phyloP scores from a whole-genome alignment of 495 filamentous ascomycete species.

The Thozetella sp. region DNA sequence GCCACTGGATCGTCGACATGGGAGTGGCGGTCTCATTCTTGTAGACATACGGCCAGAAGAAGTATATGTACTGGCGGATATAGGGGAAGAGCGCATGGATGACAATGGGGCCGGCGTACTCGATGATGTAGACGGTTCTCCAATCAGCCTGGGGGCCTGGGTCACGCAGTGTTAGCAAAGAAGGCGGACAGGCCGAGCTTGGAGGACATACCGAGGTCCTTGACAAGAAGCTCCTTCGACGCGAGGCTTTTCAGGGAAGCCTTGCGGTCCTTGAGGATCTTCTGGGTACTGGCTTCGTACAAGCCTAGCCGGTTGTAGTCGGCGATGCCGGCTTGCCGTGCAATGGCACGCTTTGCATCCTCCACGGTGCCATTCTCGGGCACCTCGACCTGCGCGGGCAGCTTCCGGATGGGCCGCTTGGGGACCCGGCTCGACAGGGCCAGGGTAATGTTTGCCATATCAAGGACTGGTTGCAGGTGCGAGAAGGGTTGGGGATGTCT shows the following conservation, averaged over 20 bases:
- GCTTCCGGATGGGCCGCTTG: conserved; percentile 67
- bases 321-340: conserved; percentile 38
- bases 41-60: conserved; percentile 52
- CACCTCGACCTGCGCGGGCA: conserved; percentile 69
- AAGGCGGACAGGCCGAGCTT: neutral
- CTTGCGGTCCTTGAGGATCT: conserved; percentile 58
- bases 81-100: conserved; percentile 73
- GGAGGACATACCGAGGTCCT: conserved; percentile 78
- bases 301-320: conserved; percentile 69
- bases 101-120: conserved; percentile 93
- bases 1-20: conserved; percentile 65
- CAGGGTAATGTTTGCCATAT: conserved; percentile 36
- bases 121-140: conserved; percentile 91
- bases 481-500: neutral
- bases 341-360: conserved; percentile 52
- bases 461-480: neutral
- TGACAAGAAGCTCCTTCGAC: conserved; percentile 80
- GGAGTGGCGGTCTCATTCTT: conserved; percentile 34
- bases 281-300: conserved; percentile 69
- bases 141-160: conserved; percentile 89
- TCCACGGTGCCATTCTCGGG: conserved; percentile 60
- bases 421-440: conserved; percentile 44
- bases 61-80: conserved; percentile 75
- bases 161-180: neutral
- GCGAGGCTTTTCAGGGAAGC: conserved; percentile 62